phyloP scores from a whole-genome alignment of 495 filamentous ascomycete species.

The Elasticomyces elasticus region DNA sequence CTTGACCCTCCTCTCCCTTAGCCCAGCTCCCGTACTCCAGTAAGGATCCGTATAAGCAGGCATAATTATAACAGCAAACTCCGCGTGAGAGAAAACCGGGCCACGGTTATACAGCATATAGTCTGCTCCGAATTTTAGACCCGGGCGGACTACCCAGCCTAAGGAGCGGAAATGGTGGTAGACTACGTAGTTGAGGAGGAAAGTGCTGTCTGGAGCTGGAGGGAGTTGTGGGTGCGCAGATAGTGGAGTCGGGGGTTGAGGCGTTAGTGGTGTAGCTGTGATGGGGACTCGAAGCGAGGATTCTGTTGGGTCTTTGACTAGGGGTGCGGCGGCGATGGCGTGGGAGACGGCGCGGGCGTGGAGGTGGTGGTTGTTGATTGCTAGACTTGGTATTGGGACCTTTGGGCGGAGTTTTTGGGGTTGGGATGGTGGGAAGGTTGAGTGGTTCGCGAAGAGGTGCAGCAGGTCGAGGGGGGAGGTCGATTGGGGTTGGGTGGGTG shows the following conservation, averaged over 20 bases:
- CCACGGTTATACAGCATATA: conserved; percentile 92
- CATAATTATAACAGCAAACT: conserved; percentile 76
- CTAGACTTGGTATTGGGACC: not conserved
- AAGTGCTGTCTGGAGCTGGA: conserved; percentile 64
- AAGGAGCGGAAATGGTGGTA: conserved; percentile 97
- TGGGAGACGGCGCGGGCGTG: not conserved
- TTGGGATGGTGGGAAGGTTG: conserved; percentile 48
- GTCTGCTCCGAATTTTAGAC: conserved; percentile 91
- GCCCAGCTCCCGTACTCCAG: conserved; percentile 51
- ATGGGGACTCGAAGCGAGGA: conserved; percentile 28
- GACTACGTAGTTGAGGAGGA: conserved; percentile 73
- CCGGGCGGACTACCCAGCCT: conserved; percentile 89
- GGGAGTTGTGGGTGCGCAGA: conserved; percentile 9
- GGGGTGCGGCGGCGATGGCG: not conserved
- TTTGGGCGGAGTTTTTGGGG: not conserved
- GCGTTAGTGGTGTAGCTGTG: not conserved
- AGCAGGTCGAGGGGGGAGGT: conserved; percentile 41
- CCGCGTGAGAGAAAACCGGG: conserved; percentile 85
- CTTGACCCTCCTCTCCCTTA: conserved; percentile 38
- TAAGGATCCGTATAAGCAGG: conserved; percentile 69
- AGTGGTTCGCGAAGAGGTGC: conserved; percentile 53
- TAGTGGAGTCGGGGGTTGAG: conserved; percentile 7
- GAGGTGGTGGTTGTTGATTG: not conserved
- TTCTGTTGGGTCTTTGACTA: not conserved
- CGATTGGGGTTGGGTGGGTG: conserved; percentile 23